phyloP scores from a whole-genome alignment of 495 filamentous ascomycete genomes.

The Neurospora sp. region DNA sequence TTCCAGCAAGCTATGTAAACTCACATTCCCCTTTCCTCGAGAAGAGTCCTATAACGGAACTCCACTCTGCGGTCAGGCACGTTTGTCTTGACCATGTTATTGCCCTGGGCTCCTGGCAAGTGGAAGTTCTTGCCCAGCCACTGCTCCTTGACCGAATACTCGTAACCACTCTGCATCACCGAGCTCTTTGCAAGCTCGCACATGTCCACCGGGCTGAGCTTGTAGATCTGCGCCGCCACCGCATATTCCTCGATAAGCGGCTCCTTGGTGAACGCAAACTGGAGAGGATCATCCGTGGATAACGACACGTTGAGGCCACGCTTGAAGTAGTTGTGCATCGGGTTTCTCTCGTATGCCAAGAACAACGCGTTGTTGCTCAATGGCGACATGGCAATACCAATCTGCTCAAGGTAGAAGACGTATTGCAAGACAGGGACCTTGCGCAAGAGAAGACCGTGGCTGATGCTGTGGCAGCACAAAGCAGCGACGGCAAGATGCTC shows the following conservation, averaged over 20 bases:
- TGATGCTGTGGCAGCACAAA: conserved; percentile 94
- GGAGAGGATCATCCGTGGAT: conserved; percentile 92
- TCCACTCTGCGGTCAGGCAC: conserved; percentile 85
- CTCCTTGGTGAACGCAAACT: conserved; percentile 98
- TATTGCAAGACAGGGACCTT: conserved; percentile 95
- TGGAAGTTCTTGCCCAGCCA: conserved; percentile 77
- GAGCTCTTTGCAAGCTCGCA: conserved; percentile 95
- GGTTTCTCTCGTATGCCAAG: conserved; percentile 93
- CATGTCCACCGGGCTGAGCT: conserved; percentile 95
- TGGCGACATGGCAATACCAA: conserved; percentile 97
- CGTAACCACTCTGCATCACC: conserved; percentile 89
- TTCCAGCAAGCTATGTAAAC: conserved; percentile 10
- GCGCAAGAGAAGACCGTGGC: conserved; percentile 81
- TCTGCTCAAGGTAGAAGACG: conserved; percentile 94
- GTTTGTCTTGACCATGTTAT: conserved; percentile 89
- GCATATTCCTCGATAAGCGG: conserved; percentile 97
- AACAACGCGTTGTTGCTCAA: conserved; percentile 97
- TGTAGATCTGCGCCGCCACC: conserved; percentile 96
- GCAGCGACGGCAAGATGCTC: conserved; percentile 90
- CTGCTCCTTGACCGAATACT: conserved; percentile 73
- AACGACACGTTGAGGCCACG: conserved; percentile 90
- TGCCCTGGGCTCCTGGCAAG: conserved; percentile 65
- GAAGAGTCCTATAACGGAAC: conserved; percentile 74
- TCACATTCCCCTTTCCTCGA: conserved; percentile 75
- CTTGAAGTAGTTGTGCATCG: conserved; percentile 89